Base-by-base conservation (phyloP, 1,284 basidiomycete species). In the Peniophora sp. region DNA sequence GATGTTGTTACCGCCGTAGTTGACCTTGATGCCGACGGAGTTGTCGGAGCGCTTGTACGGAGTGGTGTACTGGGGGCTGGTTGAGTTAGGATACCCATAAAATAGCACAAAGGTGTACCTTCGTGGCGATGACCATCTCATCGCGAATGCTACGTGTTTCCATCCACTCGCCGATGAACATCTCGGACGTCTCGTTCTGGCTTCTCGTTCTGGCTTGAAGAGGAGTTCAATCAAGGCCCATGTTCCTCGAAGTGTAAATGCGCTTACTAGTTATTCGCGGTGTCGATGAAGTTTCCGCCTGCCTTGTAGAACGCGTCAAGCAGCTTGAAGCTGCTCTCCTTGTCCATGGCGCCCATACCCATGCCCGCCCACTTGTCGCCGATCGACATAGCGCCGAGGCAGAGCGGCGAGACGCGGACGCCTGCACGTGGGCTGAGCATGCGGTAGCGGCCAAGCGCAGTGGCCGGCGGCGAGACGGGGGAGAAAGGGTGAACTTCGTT, bases 41-140 rank as follows among this genome's bases (percentile, higher is more conserved):
- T 39, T 3, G 3, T 61, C 56, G 12, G 52, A 51, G 0, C 51
- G 51, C 45, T 59, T 60, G 52, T 53, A 59, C 27, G 2, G 19
- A 41, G 58, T 57, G 12, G 66, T 67, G 47, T 62, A 57, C 20
- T 69, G 60, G 12, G 12, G 27, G n/a, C n/a, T 32, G 12, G 6
- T 32, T 12, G 27, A 32, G 27, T 32, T 12, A 32, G 27, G 6
- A 6, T 34, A 35, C 3, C 17, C 12, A 25, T 17, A 11, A 5
- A 34, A 25, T 32, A n/a, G 32, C 12, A 14, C 16, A 34, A n/a
- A 43, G 8, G 25, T 51, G 12, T 17, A 65, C 63, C 60, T 68
- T 75, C 50, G 73, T 75, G 1, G 72, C 71, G 36, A 75, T 58
- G 9, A 75, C 67, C 14, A 77, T 60, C 50, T 71, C 63, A 58